Evolutionary conservation across 2,329 filamentous ascomycete species (phyloP), one percentile per base, ranked within the genome.

Genomic region (Exophiala dermatitidis): DNA sequence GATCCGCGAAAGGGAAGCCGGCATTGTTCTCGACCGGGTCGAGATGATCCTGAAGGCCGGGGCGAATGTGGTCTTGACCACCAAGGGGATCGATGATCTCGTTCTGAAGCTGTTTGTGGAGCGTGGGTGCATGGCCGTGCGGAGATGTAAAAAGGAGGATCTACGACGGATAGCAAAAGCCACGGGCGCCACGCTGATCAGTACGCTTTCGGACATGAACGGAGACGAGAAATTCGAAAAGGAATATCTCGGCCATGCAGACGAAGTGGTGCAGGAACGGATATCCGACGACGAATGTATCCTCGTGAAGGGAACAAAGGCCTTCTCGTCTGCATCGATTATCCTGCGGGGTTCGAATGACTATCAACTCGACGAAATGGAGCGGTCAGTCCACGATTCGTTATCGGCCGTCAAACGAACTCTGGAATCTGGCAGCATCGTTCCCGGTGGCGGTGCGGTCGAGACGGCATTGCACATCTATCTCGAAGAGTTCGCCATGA

Each of bases 381-480:
- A 98, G 79, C 87, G 93, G 61, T 97, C 93, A 1, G 84, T 98
- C 12, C 93, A 98, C 75, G 93, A 98, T 73, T 95, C 91, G 9
- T 79, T 98, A 44, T 96, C 88, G 62, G 93, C 93, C 44, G 90
- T 98, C 60, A 98, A 98, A 83, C 84, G 93, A 64, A 96, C 93
- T 2, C 79, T 98, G 5, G 93, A 98, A 76, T 95, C 89, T 67
- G 93, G 93, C 66, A 90, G 88, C 73, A 94, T 98, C 62, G 93
- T 98, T 37, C 93, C 93, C 10, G 93, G 93, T 62, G 93, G 93
- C 62, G 93, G 91, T 68, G 93, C 93, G 41, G 91, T 96, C 26
- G 93, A 98, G 77, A 97, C 93, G n/a, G 93, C 93, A 46, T 81
- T 98, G 61, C 93, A 97, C 76, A 98, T 98, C 69, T 98, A 97